Evolutionary conservation across 768 basidiomycete species (phyloP).

Genomic region (Suillus brevipes): DNA sequence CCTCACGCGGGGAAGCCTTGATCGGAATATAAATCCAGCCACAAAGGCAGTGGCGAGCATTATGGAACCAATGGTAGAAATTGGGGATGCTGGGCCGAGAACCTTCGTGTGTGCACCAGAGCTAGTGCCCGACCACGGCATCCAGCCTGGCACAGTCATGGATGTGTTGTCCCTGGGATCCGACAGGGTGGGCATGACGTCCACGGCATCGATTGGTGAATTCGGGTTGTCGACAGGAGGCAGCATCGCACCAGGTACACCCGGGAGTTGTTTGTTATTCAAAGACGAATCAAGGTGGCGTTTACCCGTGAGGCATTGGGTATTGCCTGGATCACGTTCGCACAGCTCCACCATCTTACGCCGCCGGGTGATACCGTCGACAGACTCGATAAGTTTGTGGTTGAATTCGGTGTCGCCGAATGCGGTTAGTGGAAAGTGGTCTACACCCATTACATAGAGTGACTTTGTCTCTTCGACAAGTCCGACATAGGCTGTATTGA

Average conservation of each 20-base stretch:
- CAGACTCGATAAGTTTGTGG: constrained; percentile 36
- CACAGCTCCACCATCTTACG: constrained; percentile 46
- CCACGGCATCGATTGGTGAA: constrained; percentile 14
- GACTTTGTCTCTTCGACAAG: constrained; percentile 69
- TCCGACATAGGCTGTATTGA: constrained; percentile 78
- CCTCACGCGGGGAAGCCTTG: constrained; percentile 16
- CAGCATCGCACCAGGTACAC: constrained; percentile 42
- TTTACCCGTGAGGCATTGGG: constrained; percentile 64
- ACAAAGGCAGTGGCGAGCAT: constrained; percentile 26
- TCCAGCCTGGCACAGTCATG: constrained; percentile 16
- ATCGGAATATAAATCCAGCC: constrained; percentile 26
- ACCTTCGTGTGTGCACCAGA: neutral
- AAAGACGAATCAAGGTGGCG: constrained; percentile 49
- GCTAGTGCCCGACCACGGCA: constrained; percentile 11
- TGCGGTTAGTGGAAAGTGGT: constrained; percentile 78
- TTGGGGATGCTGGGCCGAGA: constrained; percentile 17
- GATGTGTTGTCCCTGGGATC: constrained; percentile 21
- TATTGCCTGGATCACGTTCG: constrained; percentile 41
- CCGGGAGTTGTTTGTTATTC: constrained; percentile 61
- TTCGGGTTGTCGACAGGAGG: constrained; percentile 25
- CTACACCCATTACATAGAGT: constrained; percentile 84
- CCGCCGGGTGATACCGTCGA: constrained; percentile 47
- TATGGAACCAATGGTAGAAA: constrained; percentile 22
- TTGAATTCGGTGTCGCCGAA: constrained; percentile 54
- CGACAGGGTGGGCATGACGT: constrained; percentile 17